Evolutionary conservation across 2,329 filamentous ascomycete genomes (phyloP).

Genomic region (Podosphaera fusca): DNA sequence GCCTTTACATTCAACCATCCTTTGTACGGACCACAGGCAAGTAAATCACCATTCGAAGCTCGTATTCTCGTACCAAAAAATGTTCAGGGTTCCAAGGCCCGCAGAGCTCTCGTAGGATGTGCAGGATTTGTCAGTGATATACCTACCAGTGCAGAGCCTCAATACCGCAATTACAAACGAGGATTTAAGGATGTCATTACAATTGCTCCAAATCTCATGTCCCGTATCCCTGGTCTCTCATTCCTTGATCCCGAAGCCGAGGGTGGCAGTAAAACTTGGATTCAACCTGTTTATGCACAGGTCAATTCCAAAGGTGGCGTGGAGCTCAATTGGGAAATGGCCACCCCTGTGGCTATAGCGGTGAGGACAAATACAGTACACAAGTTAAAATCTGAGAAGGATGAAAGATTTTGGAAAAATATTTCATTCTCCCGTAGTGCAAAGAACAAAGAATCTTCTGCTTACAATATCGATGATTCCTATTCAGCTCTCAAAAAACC

Average conservation of each 20-base stretch:
- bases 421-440: too few species aligned
- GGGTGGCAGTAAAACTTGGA: constrained; percentile 15
- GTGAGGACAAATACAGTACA: constrained; percentile 9
- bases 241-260: constrained; percentile 12
- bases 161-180: not conserved
- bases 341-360: constrained; percentile 11
- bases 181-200: not conserved
- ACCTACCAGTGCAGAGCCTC: constrained; percentile 5
- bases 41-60: constrained; percentile 27
- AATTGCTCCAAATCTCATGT: not conserved
- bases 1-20: constrained; percentile 35
- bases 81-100: constrained; percentile 14
- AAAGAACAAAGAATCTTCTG: too few species aligned
- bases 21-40: constrained; percentile 31
- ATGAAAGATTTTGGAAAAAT: too few species aligned
- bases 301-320: constrained; percentile 14
- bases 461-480: too few species aligned
- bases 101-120: constrained; percentile 14
- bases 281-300: constrained; percentile 10
- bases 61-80: constrained; percentile 27
- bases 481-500: too few species aligned
- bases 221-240: constrained; percentile 5
- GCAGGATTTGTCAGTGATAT: constrained; percentile 14
- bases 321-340: constrained; percentile 8
- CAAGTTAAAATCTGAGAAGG: not conserved